A percentile compares a stretch with the other conserved stretches of the same genome.
Evolutionary conservation across 2,329 filamentous ascomycete species (phyloP).

Genomic region (Pezicula neosporulosa): DNA sequence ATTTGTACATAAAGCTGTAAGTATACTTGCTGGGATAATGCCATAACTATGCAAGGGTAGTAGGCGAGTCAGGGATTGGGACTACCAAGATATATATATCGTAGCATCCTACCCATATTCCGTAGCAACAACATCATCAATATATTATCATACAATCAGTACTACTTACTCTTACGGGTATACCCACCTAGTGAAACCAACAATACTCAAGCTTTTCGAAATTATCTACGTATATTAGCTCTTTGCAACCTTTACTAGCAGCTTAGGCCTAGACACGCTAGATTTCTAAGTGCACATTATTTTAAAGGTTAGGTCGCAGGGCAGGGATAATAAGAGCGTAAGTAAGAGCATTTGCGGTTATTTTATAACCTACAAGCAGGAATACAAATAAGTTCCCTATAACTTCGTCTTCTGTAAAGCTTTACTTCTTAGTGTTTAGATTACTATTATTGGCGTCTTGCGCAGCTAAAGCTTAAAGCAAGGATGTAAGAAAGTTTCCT

Average conservation of each 20-base stretch:
- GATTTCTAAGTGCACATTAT: slow-evolving; percentile 62
- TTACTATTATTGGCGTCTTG: no score
- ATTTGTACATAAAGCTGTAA: slow-evolving; percentile 27
- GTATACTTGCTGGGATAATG: no score
- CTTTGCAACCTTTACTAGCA: slow-evolving; percentile 14
- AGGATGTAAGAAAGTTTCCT: no score
- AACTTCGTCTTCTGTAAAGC: slow-evolving; percentile 57
- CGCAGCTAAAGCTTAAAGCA: no score
- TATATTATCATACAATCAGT: no score
- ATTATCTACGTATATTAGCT: slow-evolving; percentile 33
- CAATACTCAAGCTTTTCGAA: slow-evolving; percentile 32
- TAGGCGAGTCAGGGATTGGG: no score
- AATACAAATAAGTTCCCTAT: slow-evolving; percentile 67
- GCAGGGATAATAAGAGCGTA: slow-evolving; percentile 66
- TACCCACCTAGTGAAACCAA: slow-evolving; percentile 35
- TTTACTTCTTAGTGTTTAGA: neutral
- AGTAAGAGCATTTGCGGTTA: slow-evolving; percentile 69
- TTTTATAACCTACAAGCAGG: slow-evolving; percentile 73
- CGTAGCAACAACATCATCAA: no score
- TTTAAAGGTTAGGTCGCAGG: slow-evolving; percentile 58
- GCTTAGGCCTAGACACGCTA: slow-evolving; percentile 36
- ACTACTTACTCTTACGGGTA: no score
- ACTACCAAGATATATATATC: no score
- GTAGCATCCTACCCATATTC: no score
- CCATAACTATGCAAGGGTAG: no score